Percentiles rank a stretch among this genome's conserved stretches.
These are phyloP conservation scores for Arachis monticola DNA, from an alignment of 331 rosid species.

Conservation along the genomic window DNA sequence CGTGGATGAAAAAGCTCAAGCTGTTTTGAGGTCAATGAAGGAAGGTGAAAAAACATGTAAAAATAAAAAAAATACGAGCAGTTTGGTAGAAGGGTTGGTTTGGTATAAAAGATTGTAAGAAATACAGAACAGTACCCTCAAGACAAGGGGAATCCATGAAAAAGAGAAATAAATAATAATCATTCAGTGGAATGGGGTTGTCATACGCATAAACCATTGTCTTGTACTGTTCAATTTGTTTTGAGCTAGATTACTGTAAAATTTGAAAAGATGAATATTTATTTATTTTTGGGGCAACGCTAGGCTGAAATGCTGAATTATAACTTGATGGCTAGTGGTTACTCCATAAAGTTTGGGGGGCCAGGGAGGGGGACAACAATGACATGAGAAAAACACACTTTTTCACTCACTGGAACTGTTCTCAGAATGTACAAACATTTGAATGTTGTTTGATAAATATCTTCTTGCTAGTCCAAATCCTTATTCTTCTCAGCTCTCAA, in stretches of 20 bases:
- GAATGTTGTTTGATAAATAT: neutral
- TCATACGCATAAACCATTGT: conserved; percentile 1
- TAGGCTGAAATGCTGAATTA: neutral
- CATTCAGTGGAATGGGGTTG: conserved; percentile 22
- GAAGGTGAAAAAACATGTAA: neutral
- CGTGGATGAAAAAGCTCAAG: neutral
- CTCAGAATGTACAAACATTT: conserved; percentile 3
- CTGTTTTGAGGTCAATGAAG: neutral
- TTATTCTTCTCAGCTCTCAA: neutral
- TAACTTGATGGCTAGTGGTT: neutral
- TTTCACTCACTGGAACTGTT: neutral
- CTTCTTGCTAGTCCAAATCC: neutral
- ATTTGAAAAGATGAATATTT: neutral
- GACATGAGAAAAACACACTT: neutral
- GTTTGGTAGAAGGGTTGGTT: conserved; percentile 2
- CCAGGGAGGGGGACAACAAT: neutral
- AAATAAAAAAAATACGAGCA: neutral
- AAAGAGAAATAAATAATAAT: conserved; percentile 20
- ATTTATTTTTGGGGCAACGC: no score
- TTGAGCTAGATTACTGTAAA: neutral
- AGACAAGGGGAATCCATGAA: conserved; percentile 27
- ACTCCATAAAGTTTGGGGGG: no score
- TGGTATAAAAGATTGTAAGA: conserved; percentile 17
- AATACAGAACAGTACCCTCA: conserved; percentile 16
- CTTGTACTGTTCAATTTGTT: neutral